These are phyloP conservation scores for Aleurites moluccanus DNA, from an alignment of 441 rosid genomes.

Conservation along the genomic window DNA sequence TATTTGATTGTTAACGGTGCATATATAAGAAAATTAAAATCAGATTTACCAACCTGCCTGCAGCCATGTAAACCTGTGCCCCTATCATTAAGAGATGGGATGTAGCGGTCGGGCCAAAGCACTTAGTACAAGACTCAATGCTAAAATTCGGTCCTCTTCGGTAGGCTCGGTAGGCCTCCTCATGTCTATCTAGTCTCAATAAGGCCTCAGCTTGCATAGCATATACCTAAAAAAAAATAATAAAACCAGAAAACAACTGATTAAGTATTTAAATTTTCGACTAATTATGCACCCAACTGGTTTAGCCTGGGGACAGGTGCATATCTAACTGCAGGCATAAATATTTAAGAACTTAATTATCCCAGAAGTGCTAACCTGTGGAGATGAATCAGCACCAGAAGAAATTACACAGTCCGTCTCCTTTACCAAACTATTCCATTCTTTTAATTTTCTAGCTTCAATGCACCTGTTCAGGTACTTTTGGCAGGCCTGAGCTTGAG, in stretches of 20 bases:
- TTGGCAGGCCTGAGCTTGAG: conserved; percentile 50
- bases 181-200: conserved; percentile 60
- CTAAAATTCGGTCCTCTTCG: conserved; percentile 46
- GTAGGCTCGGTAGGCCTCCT: conserved; percentile 60
- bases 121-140: conserved; percentile 44
- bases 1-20: neutral
- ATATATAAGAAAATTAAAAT: neutral
- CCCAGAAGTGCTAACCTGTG: conserved; percentile 44
- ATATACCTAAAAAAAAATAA: conserved; percentile 45
- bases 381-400: conserved; percentile 74
- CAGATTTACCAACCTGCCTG: conserved; percentile 55
- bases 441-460: conserved; percentile 49
- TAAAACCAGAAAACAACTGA: neutral
- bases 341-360: neutral
- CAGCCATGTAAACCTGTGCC: conserved; percentile 61
- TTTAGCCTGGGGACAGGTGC: no score
- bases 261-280: neutral
- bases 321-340: neutral
- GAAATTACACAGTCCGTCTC: conserved; percentile 48
- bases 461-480: conserved; percentile 48
- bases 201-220: conserved; percentile 76
- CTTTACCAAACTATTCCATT: conserved; percentile 52
- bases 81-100: conserved; percentile 48
- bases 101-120: conserved; percentile 46
- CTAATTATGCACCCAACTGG: neutral